Base-by-base conservation (phyloP, 345 rosid genomes). In the Pseudoturritis turrita region DNA sequence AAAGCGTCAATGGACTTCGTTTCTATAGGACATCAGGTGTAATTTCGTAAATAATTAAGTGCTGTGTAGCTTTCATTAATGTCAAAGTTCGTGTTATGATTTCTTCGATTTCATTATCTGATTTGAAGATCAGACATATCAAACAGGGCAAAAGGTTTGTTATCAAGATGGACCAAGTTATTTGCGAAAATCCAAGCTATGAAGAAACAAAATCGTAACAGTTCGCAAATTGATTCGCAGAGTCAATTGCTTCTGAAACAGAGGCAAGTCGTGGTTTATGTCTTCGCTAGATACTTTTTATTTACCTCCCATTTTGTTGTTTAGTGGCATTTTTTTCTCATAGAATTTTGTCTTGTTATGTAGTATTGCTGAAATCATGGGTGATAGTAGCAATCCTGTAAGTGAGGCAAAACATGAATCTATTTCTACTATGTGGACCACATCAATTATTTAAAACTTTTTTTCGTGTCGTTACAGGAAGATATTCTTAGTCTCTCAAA, bases 81-180 rank as follows among this genome's bases (percentile, higher is more conserved):
- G 23, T 31, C 58, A 33, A 21, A 65, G 80, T 59, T 51, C 63
- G 0, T 72, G 49, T 77, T 77, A 51, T 71, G 80, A 72, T 77
- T 63, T 77, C 81, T 78, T 80, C 76, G 73, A 80, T 85, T 93
- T 89, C 86, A 87, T 83, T 79, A 86, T 87, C 94, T 95, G 91
- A 88, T 89, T 89, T 86, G 93, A 88, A 92, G 97, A 87, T 95
- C 96, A 95, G 99, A 89, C 85, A 88, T 95, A 86, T 89, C 99
- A 82, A 90, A 88, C 97, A 91, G 96, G 97, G 98, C 99, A 67
- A 90, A 86, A 79, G 67, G 82, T 72, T 85, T 95, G 82, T 69
- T 95, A 75, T 77, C 98, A 57, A 90, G 86, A 71, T 95, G 98
- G 99, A 89, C 96, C 83, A 95, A 87, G 80, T 69, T 87, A 70